These are phyloP conservation scores for Stephania cephalantha DNA, from an alignment of 164 flowering plant genomes.

Conservation along the genomic window DNA sequence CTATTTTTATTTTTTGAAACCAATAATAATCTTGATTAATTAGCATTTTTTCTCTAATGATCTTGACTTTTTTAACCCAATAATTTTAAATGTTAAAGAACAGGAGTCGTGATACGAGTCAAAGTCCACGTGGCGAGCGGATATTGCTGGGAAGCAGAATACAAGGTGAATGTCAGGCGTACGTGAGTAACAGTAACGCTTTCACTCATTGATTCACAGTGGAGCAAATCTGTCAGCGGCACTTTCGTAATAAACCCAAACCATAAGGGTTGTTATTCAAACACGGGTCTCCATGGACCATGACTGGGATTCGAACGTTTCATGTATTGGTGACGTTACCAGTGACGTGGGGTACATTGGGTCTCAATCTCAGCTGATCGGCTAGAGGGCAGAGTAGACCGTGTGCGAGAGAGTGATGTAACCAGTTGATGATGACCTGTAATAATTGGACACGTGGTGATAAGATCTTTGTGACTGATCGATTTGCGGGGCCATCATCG, in stretches of 20 bases:
- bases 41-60: too few species aligned
- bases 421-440: not conserved
- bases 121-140: not conserved
- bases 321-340: too few species aligned
- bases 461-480: not conserved
- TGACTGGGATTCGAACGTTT: too few species aligned
- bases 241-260: not conserved
- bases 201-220: not conserved
- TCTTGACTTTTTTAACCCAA: too few species aligned
- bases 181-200: not conserved
- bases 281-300: not conserved
- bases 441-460: not conserved
- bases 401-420: not conserved
- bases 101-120: not conserved
- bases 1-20: too few species aligned
- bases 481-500: not conserved
- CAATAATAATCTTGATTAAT: too few species aligned
- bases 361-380: too few species aligned
- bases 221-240: not conserved
- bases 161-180: not conserved
- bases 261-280: not conserved
- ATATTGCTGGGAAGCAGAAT: not conserved
- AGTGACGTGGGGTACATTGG: too few species aligned
- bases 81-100: too few species aligned
- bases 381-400: not conserved